Evolutionary conservation across 768 basidiomycete species (phyloP).

Genomic region (Amanita polypyramis): DNA sequence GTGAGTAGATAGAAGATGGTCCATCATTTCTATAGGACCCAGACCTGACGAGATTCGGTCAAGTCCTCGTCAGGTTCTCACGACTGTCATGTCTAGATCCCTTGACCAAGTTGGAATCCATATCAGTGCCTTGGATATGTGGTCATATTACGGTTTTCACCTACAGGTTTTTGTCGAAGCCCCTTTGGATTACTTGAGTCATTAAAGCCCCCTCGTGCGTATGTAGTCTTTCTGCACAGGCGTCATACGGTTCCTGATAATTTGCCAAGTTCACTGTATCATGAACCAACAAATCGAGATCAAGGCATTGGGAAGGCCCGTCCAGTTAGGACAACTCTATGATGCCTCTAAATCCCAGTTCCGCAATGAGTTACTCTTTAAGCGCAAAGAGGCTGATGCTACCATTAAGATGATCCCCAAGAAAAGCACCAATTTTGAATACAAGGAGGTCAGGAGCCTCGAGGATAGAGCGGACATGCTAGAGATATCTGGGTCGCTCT

Average conservation of each 20-base stretch:
- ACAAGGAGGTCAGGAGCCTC: conserved; percentile 4
- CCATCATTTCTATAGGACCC: no score
- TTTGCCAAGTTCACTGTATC: not conserved
- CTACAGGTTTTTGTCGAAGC: no score
- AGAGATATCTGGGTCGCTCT: not conserved
- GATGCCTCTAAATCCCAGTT: not conserved
- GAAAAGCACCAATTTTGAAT: conserved; percentile 1
- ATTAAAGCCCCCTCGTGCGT: no score
- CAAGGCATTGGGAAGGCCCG: not conserved
- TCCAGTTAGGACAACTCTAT: not conserved
- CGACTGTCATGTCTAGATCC: no score
- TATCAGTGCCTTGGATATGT: no score
- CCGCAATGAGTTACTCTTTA: not conserved
- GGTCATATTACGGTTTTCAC: no score
- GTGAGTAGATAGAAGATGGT: not conserved
- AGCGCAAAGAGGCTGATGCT: not conserved
- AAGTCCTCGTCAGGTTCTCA: no score
- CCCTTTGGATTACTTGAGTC: no score
- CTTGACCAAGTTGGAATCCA: no score
- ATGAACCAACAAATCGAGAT: conserved; percentile 3
- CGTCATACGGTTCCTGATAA: not conserved
- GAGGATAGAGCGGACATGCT: not conserved
- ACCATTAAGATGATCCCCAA: not conserved
- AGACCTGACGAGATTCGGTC: no score
- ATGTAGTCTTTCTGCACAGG: no score